Evolutionary conservation across 78 protist species (phyloP), one percentile per base, ranked within the genome.

Genomic region (Dictyostelium citrinum): DNA sequence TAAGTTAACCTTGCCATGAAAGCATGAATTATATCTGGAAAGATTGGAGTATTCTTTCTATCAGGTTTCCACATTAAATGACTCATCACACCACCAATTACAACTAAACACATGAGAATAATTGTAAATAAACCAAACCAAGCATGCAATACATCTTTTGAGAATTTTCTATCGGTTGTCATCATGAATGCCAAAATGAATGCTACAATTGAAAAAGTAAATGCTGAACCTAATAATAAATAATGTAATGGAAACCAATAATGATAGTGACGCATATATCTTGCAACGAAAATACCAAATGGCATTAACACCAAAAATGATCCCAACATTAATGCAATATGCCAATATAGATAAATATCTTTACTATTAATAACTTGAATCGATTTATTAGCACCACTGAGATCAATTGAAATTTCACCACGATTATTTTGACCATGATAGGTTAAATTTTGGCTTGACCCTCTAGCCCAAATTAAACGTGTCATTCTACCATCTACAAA

Each of bases 171-270:
- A 27, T 9, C 27, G 5, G n/a, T 22, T 35, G 74, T 72, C 35
- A 24, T 22, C 35, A 78, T 20, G 22, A 75, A 31, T n/a, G 84
- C 78, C 35, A 86, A 45, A 2, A 27, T 72, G 24, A 86, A 61
- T 0, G 79, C 83, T 3, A 86, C 81, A 22, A 77, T 61, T 31
- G 78, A 24, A 31, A 51, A 86, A 14, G 55, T 31, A 7, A 55
- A 58, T 3, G 81, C 84, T 7, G 29, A 2, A 0, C 55, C 37
- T 64, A 41, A 39, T 17, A 77, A 31, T 17, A 86, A n/a, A 17
- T 39, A 60, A 55, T 86, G 92, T 8, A 86, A 5, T 41, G 92
- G 92, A 79, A 76, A 86, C 92, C 92, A 86, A 51, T 82, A 86
- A 35, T 17, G 43, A 60, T 86, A 81, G 2, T 78, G 58, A 43